Evolutionary conservation across 441 rosid genomes (phyloP).

Genomic region (Erodium trifolium): DNA sequence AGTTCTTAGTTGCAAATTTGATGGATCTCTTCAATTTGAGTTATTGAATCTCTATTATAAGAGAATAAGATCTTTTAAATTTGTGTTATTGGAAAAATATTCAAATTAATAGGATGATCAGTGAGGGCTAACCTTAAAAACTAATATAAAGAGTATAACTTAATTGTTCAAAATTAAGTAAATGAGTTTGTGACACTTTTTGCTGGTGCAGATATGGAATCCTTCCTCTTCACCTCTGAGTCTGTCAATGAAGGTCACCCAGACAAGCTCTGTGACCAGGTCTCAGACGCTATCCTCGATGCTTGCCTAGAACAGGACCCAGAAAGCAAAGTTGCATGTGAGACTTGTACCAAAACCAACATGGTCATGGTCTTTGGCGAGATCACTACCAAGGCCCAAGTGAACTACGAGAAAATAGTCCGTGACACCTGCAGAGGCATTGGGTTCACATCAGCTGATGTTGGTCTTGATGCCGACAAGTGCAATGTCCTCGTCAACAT

Average conservation of each 20-base stretch:
- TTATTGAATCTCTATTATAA: too few species aligned
- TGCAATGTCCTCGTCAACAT: conserved; percentile 12
- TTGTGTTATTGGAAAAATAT: too few species aligned
- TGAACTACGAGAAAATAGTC: conserved; percentile 9
- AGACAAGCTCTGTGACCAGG: conserved; percentile 16
- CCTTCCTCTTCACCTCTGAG: conserved; percentile 13
- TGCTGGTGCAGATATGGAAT: neutral
- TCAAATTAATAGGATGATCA: too few species aligned
- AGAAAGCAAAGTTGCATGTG: conserved; percentile 10
- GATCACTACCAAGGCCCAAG: conserved; percentile 12
- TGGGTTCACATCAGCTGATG: conserved; percentile 7
- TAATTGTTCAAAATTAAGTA: neutral
- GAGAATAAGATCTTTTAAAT: too few species aligned
- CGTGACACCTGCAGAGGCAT: conserved; percentile 10
- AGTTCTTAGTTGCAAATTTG: too few species aligned
- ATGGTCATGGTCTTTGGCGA: conserved; percentile 12
- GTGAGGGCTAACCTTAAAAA: too few species aligned
- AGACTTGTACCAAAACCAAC: conserved; percentile 3
- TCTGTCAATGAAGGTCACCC: conserved; percentile 16
- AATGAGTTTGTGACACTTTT: neutral
- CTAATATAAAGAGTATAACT: too few species aligned
- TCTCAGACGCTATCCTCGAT: conserved; percentile 14
- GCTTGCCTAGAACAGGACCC: conserved; percentile 14
- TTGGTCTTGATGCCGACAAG: conserved; percentile 9
- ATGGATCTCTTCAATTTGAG: too few species aligned